Conservation (phyloP, 345 rosid genomes). For the Barbarea vulgaris region DNA sequence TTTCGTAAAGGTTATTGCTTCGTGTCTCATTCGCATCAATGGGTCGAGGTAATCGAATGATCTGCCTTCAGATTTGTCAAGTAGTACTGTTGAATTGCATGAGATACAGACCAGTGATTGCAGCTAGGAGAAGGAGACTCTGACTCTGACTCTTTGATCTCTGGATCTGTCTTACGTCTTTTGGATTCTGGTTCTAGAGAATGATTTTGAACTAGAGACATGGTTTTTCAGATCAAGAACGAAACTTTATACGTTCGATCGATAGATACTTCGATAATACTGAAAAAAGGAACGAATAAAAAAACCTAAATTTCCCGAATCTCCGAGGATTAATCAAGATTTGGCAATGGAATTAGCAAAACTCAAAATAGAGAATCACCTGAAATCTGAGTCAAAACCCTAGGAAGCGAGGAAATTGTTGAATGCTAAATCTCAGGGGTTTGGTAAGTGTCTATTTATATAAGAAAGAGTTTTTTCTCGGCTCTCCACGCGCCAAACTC, state of each 20-base stretch:
- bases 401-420: neutral
- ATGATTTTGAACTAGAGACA: neutral
- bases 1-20: neutral
- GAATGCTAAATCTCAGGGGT: neutral
- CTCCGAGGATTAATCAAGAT: neutral
- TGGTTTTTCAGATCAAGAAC: neutral
- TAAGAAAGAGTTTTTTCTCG: neutral
- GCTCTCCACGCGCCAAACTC: neutral
- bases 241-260: too few species aligned
- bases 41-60: neutral
- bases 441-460: neutral
- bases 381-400: neutral
- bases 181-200: neutral
- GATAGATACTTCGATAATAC: neutral
- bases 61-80: neutral
- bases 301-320: neutral
- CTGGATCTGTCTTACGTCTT: neutral
- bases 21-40: neutral
- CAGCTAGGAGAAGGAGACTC: neutral
- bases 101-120: slow-evolving; percentile 2
- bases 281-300: neutral
- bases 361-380: neutral
- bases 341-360: neutral
- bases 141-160: neutral
- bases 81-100: neutral